Evolutionary conservation across 352 stramenopile genomes (phyloP).

Genomic region (Pythium periplocum): DNA sequence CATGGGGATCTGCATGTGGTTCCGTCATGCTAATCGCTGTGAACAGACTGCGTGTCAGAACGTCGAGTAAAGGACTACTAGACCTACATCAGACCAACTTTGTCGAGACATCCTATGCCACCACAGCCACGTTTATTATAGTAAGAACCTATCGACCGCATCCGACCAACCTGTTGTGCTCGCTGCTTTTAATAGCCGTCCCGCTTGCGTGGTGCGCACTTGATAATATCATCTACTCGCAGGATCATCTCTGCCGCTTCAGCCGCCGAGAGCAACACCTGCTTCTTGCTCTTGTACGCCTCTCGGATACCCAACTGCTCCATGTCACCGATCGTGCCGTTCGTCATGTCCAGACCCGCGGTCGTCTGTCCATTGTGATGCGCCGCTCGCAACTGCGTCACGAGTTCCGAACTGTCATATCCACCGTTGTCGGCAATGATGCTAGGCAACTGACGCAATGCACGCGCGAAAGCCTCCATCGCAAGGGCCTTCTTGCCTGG

Average conservation of each 20-base stretch:
- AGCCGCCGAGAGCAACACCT: conserved; percentile 96
- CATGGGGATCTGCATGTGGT: too few species aligned
- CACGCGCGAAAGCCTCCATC: conserved; percentile 96
- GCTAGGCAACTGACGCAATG: conserved; percentile 94
- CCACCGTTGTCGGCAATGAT: conserved; percentile 99
- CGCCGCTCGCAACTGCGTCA: conserved; percentile 93
- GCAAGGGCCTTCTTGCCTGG: conserved; percentile 97
- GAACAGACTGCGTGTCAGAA: too few species aligned
- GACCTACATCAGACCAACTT: too few species aligned
- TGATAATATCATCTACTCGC: conserved; percentile 98
- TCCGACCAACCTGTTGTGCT: too few species aligned
- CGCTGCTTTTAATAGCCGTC: background rate
- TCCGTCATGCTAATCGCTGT: too few species aligned
- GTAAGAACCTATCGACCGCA: too few species aligned
- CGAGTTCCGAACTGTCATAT: conserved; percentile 97
- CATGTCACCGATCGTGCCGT: conserved; percentile 96
- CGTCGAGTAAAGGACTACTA: too few species aligned
- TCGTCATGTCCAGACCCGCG: conserved; percentile 97
- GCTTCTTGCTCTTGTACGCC: conserved; percentile 94
- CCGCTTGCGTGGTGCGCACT: conserved; percentile 87
- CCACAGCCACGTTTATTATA: too few species aligned
- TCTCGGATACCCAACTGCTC: conserved; percentile 96
- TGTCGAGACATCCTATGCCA: too few species aligned
- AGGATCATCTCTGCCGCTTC: conserved; percentile 99
- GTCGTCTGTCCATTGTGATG: conserved; percentile 90